A percentile compares a stretch with the other conserved stretches of the same genome.
phyloP scores from a whole-genome alignment of 2,329 filamentous ascomycete species.

The Aplosporella prunicola region DNA sequence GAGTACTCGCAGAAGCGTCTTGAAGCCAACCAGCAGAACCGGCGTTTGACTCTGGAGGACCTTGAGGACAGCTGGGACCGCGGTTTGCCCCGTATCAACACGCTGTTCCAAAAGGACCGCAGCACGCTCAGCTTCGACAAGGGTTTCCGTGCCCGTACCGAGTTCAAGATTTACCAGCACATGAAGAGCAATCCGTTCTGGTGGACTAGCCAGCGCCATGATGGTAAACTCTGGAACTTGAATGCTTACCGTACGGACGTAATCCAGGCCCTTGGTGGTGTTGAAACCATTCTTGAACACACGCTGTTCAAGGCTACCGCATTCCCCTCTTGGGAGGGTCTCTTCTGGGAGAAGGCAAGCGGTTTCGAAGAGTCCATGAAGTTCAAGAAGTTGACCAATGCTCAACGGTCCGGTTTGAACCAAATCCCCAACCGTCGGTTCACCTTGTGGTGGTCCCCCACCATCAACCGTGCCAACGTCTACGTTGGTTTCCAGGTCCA shows the following conservation, averaged over 20 bases:
- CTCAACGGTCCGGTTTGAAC: conserved; percentile 90
- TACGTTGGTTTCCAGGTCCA: conserved; percentile 99
- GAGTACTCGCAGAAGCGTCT: conserved; percentile 97
- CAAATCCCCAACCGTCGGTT: conserved; percentile 98
- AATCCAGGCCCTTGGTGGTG: conserved; percentile 90
- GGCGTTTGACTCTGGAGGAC: conserved; percentile 87
- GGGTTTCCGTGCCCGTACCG: conserved; percentile 86
- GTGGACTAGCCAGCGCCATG: conserved; percentile 97
- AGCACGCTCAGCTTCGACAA: conserved; percentile 98
- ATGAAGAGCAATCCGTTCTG: conserved; percentile 99
- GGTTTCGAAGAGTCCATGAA: conserved; percentile 60
- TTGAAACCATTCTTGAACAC: conserved; percentile 95
- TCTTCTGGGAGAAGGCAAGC: conserved; percentile 71
- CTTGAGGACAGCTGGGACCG: conserved; percentile 98
- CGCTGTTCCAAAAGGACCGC: conserved; percentile 95
- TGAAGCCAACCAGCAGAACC: conserved; percentile 95
- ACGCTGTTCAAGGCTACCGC: conserved; percentile 95
- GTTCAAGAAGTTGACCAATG: conserved; percentile 98
- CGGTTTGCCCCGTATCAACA: conserved; percentile 95
- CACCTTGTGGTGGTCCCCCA: conserved; percentile 85
- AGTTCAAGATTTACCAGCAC: conserved; percentile 97
- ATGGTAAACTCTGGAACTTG: conserved; percentile 94
- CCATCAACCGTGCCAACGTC: conserved; percentile 91
- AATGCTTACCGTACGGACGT: conserved; percentile 95
- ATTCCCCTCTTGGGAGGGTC: conserved; percentile 92